Evolutionary conservation across 2,329 filamentous ascomycete genomes (phyloP).

Genomic region (Fusarium tricinctum): DNA sequence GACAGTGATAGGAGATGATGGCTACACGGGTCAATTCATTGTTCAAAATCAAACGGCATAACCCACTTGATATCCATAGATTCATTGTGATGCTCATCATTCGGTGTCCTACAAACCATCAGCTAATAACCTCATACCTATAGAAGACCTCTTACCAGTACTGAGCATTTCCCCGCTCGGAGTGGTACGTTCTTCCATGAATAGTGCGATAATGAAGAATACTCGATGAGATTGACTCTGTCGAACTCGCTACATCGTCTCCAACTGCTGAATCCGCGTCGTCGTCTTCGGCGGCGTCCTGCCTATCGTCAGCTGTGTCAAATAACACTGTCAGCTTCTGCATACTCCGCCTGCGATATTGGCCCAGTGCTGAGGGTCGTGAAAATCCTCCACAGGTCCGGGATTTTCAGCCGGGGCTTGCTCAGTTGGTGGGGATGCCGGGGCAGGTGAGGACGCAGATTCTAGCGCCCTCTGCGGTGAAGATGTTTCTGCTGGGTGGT

Average conservation of each 20-base stretch:
- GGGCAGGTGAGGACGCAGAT: background rate
- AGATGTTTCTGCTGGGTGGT: accelerated
- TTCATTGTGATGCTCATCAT: slow-evolving; percentile 42
- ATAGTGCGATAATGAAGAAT: slow-evolving; percentile 45
- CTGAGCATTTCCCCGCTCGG: slow-evolving; percentile 36
- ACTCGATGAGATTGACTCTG: slow-evolving; percentile 43
- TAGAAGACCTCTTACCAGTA: slow-evolving; percentile 37
- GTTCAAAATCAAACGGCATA: accelerated
- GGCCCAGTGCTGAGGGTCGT: slow-evolving; percentile 22
- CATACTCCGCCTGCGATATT: slow-evolving; percentile 11
- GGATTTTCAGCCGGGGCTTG: background rate
- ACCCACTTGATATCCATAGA: slow-evolving; percentile 45
- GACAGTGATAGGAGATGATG: slow-evolving; percentile 38
- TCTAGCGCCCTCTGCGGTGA: background rate
- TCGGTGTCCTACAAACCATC: slow-evolving; percentile 20
- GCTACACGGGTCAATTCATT: background rate
- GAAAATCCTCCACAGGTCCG: slow-evolving; percentile 2
- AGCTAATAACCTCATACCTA: accelerated
- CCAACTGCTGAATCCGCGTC: slow-evolving; percentile 39
- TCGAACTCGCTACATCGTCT: slow-evolving; percentile 36
- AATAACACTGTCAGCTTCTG: accelerated
- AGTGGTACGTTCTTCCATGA: slow-evolving; percentile 45
- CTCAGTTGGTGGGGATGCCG: background rate
- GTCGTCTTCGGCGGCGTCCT: background rate
- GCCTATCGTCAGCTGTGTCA: background rate